Conservation (phyloP, 768 basidiomycete genomes). For the Leccinum pellstonianum region DNA sequence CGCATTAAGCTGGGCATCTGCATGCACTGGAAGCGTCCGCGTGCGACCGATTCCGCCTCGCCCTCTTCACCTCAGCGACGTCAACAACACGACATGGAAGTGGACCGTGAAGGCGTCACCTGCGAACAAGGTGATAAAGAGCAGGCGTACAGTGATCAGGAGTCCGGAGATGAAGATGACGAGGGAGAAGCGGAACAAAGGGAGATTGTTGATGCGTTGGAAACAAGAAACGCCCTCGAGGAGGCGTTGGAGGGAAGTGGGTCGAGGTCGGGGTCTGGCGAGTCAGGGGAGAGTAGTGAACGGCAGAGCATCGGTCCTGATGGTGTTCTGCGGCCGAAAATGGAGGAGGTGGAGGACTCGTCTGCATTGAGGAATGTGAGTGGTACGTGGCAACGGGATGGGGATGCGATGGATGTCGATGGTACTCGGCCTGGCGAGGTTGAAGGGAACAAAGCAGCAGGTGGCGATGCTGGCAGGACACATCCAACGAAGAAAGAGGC, state of each 20-base stretch:
- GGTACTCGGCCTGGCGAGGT: slow-evolving; percentile 20
- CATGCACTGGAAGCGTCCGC: slow-evolving; percentile 59
- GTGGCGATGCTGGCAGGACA: slow-evolving; percentile 11
- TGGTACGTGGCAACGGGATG: slow-evolving; percentile 19
- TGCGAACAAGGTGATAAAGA: slow-evolving; percentile 26
- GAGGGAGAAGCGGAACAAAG: slow-evolving; percentile 56
- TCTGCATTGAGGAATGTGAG: slow-evolving; percentile 36
- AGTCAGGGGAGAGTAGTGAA: slow-evolving; percentile 37
- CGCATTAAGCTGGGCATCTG: slow-evolving; percentile 65
- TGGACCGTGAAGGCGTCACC: slow-evolving; percentile 26
- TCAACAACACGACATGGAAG: slow-evolving; percentile 32
- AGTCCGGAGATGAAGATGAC: slow-evolving; percentile 58
- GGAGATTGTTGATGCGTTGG: slow-evolving; percentile 58
- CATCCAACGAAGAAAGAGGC: slow-evolving; percentile 29
- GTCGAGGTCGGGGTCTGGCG: slow-evolving; percentile 29
- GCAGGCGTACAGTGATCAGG: slow-evolving; percentile 28
- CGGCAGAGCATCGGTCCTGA: slow-evolving; percentile 30
- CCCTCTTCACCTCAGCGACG: slow-evolving; percentile 30
- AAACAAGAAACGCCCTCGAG: slow-evolving; percentile 51
- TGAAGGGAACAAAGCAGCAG: slow-evolving; percentile 24
- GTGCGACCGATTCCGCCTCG: slow-evolving; percentile 26
- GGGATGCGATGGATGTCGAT: slow-evolving; percentile 38
- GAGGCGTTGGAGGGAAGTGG: slow-evolving; percentile 51
- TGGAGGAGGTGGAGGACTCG: slow-evolving; percentile 58
- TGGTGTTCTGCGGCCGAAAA: slow-evolving; percentile 42